These are phyloP conservation scores for Xenosphaeropsis pyriputrescens DNA, from an alignment of 2,329 filamentous ascomycete species.

Conservation along the genomic window DNA sequence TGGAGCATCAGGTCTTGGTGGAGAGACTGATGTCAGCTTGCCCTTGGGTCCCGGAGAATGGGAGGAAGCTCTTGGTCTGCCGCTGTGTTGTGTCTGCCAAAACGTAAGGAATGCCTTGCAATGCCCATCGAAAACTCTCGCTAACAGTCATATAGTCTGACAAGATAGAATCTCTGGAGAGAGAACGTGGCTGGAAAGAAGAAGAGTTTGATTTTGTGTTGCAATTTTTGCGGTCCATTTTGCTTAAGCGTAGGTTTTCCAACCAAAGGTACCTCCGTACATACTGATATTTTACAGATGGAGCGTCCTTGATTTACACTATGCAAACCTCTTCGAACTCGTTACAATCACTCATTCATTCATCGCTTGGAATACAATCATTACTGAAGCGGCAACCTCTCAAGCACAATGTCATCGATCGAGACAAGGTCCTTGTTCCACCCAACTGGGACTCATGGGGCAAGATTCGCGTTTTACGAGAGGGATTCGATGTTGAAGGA, in stretches of 20 bases:
- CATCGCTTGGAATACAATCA: slow-evolving; percentile 74
- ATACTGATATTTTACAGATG: slow-evolving; percentile 35
- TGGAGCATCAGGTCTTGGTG: slow-evolving; percentile 35
- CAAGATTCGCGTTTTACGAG: slow-evolving; percentile 83
- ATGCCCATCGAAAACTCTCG: slow-evolving; percentile 1
- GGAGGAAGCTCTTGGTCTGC: slow-evolving; percentile 78
- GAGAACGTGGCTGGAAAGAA: slow-evolving; percentile 85
- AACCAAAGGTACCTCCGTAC: slow-evolving; percentile 8
- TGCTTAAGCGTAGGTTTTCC: slow-evolving; percentile 60
- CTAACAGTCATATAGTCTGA: slow-evolving; percentile 12
- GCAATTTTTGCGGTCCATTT: slow-evolving; percentile 78
- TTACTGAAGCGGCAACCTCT: slow-evolving; percentile 64
- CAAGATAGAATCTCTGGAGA: slow-evolving; percentile 65
- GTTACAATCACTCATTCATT: slow-evolving; percentile 68
- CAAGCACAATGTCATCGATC: slow-evolving; percentile 83
- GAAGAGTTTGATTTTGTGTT: slow-evolving; percentile 93
- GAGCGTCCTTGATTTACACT: slow-evolving; percentile 74
- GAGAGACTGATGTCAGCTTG: slow-evolving; percentile 54
- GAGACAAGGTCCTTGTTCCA: slow-evolving; percentile 87
- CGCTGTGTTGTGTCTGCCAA: slow-evolving; percentile 89
- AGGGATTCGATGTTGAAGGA: slow-evolving; percentile 82
- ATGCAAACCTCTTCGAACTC: slow-evolving; percentile 63
- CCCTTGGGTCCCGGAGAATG: slow-evolving; percentile 82
- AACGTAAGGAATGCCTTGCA: slow-evolving; percentile 42
- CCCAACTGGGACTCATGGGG: slow-evolving; percentile 98